Evolutionary conservation across 2,329 filamentous ascomycete genomes (phyloP).

Genomic region (Trichoderma sp.): DNA sequence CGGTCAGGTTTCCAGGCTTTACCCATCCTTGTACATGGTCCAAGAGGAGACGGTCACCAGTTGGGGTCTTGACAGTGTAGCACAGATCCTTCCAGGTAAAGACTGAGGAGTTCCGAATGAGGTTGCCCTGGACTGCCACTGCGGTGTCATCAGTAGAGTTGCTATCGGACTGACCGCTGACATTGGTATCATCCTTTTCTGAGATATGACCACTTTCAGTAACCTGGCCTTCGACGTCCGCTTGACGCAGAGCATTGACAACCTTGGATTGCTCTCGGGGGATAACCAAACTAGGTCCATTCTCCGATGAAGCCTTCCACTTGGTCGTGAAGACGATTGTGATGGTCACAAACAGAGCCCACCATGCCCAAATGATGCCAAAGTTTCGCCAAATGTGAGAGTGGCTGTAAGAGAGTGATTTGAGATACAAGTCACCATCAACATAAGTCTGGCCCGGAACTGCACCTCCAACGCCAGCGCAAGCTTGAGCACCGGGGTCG

Average conservation of each 20-base stretch:
- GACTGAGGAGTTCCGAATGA: constrained; percentile 63
- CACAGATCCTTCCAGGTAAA: constrained; percentile 74
- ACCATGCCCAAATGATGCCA: constrained; percentile 62
- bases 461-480: constrained; percentile 59
- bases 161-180: not conserved
- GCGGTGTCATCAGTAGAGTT: constrained; percentile 21
- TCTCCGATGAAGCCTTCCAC: constrained; percentile 55
- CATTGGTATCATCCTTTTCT: constrained; percentile 25
- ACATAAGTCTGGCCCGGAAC: constrained; percentile 47
- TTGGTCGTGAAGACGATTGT: constrained; percentile 57
- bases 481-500: constrained; percentile 46
- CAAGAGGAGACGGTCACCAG: constrained; percentile 65
- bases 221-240: constrained; percentile 50
- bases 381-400: constrained; percentile 59
- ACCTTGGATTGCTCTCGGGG: constrained; percentile 57
- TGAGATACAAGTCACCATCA: constrained; percentile 58
- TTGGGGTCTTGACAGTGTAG: constrained; percentile 64
- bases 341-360: constrained; percentile 56
- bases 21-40: constrained; percentile 83
- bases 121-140: constrained; percentile 29
- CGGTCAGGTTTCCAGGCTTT: constrained; percentile 74
- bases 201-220: constrained; percentile 40
- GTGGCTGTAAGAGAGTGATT: constrained; percentile 52
- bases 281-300: constrained; percentile 56
- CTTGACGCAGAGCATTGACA: constrained; percentile 28